Base-by-base conservation (phyloP, 2,329 filamentous ascomycete genomes). In the Aspergillaceae sp. region DNA sequence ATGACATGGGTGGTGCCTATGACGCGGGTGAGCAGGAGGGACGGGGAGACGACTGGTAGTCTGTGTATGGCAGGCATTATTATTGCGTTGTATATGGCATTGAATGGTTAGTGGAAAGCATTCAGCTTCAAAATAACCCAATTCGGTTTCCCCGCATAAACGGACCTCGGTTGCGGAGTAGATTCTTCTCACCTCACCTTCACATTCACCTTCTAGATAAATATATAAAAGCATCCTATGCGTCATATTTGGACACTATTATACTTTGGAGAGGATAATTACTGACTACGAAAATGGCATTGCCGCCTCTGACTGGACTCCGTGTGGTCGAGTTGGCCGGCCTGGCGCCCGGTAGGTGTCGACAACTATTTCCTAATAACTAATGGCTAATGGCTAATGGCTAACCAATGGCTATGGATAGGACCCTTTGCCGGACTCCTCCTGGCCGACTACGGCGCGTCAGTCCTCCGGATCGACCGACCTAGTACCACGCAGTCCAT, bases 371-470 rank as follows among this genome's bases (percentile, higher is more conserved):
- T 10, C 8, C 19, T 19, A 19, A 19, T 19, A 19, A 19, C 19
- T 19, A 19, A 19, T 19, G 19, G 19, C 19, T 19, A 19, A 19
- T 19, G 19, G 19, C 19, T 19, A 19, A 19, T 19, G 19, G 19
- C 19, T 19, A 19, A 19, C 42, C 51, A 47, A 56, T 42, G 34
- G 29, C 29, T 42, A 29, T n/a, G 26, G 26, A 36, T 53, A 90
- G 89, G 85, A 28, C 90, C 90, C 38, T 96, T 92, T 65, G 85
- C 88, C 42, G 89, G 89, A 57, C 79, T 96, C 61, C 79, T 95
- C 43, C 83, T 96, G 51, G 84, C 90, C 56, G 90, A 96, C 69
- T 87, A 88, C 54, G 91, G 91, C 59, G 91, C 91, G 45, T 81
- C 81, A 4, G 87, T 96, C 57, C 77, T 97, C 10, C 88, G 91